Evolutionary conservation across 2,329 filamentous ascomycete genomes (phyloP).

Genomic region (Colletotrichum gloeosporioides): DNA sequence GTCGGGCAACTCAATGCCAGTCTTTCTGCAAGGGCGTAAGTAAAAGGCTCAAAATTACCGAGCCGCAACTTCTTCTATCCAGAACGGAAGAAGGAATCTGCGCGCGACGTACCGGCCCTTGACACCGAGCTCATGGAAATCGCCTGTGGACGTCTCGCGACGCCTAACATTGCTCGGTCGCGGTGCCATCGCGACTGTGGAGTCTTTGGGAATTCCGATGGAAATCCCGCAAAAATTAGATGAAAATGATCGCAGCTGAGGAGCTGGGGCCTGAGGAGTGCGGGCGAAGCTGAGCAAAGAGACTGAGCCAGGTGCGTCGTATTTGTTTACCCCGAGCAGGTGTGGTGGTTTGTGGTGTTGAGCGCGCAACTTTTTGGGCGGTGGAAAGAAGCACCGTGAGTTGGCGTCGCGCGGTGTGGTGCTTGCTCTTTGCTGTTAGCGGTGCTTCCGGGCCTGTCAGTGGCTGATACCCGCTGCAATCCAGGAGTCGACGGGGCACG

Average conservation of each 20-base stretch:
- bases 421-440: background rate
- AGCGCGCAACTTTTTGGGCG: constrained; percentile 10
- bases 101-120: constrained; percentile 49
- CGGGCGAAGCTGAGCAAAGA: background rate
- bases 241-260: background rate
- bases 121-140: constrained; percentile 55
- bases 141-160: constrained; percentile 36
- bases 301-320: background rate
- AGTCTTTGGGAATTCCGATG: background rate
- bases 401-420: background rate
- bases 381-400: background rate
- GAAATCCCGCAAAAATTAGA: background rate
- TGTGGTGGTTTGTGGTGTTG: background rate
- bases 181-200: constrained; percentile 14
- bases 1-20: constrained; percentile 82
- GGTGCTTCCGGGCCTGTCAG: constrained; percentile 2
- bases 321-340: background rate
- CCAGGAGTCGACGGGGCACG: background rate
- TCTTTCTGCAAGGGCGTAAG: constrained; percentile 69
- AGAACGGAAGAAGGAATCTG: background rate
- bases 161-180: constrained; percentile 10
- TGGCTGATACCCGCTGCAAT: background rate
- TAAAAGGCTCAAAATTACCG: background rate
- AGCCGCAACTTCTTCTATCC: background rate
- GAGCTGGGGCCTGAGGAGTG: background rate